Conservation (phyloP, 2,329 filamentous ascomycete genomes). For the Ophiostoma ips region DNA sequence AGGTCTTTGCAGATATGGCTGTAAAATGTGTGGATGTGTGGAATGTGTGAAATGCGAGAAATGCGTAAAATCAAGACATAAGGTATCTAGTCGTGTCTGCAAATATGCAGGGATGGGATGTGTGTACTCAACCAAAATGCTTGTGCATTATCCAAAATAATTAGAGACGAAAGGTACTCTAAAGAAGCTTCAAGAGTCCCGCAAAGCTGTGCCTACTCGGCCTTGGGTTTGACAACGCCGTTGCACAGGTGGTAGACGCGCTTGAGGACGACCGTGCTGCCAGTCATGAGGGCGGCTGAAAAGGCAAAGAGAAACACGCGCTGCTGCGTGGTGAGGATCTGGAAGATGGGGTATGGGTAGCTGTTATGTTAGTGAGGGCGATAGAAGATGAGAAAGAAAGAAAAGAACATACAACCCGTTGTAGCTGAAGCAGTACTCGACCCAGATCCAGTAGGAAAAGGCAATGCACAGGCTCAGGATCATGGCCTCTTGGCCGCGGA, state of each 20-base stretch:
- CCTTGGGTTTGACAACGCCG: conserved; percentile 31
- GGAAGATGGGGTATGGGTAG: conserved; percentile 83
- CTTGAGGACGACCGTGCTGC: conserved; percentile 54
- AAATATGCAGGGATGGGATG: too few relatives aligned
- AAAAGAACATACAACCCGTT: conserved; percentile 45
- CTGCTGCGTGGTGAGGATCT: conserved; percentile 48
- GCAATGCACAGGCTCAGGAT: conserved; percentile 44
- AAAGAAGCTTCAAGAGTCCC: too few relatives aligned
- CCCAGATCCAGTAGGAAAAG: conserved; percentile 62
- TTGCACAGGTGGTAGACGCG: conserved; percentile 56
- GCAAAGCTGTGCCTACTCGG: too few relatives aligned
- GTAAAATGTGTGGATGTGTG: too few relatives aligned
- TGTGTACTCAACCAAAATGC: too few relatives aligned
- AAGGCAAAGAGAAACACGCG: conserved; percentile 54
- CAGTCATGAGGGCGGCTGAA: conserved; percentile 58
- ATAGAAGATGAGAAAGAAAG: not conserved
- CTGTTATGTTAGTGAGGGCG: conserved; percentile 23
- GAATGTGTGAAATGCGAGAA: too few relatives aligned
- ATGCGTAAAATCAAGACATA: too few relatives aligned
- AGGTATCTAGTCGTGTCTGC: too few relatives aligned
- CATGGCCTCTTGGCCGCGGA: conserved; percentile 45
- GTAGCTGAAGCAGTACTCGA: conserved; percentile 54
- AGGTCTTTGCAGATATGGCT: too few relatives aligned
- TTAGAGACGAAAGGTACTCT: too few relatives aligned
- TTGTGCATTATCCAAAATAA: too few relatives aligned